Evolutionary conservation across 768 basidiomycete species (phyloP), one percentile per base, ranked within the genome.

Genomic region (Holtermanniella nyarrowii): DNA sequence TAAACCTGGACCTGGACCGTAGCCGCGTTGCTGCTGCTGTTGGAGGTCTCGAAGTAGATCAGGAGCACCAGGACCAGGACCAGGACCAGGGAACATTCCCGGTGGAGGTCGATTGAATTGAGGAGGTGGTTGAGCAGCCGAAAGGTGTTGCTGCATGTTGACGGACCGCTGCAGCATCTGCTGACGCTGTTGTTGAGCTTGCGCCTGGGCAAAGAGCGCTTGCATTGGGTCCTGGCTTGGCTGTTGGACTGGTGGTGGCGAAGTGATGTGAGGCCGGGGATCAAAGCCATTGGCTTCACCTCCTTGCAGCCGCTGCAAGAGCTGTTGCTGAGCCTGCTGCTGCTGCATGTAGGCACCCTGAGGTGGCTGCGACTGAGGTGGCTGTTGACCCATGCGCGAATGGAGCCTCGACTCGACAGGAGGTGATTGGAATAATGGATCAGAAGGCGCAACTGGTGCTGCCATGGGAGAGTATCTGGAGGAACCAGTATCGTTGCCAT

Each of bases 291-390:
- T n/a, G n/a, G n/a, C n/a, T n/a, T n/a, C n/a, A n/a, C n/a, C n/a
- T 7, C 42, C 55, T 42, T 56, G 53, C 10, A 52, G 18, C 37
- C 53, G 55, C 23, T 56, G 55, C 10, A 56, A 20, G 3, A 57
- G 48, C 3, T 56, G 11, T 46, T 46, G 56, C 45, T n/a, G 42
- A 42, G 16, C 37, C 20, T 18, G 44, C 18, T 40, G 41, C 48
- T 13, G 18, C 24, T 25, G 42, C 37, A 40, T 26, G n/a, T 5
- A 39, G 40, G 26, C 25, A 49, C 5, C 5, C 23, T 16, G 26
- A 48, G 24, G 26, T 13, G 18, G 47, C 47, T 16, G 27, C 26
- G 42, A 48, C 14, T 25, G 20, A 7, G 20, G 44, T 25, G 44
- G 44, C 13, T 7, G 10, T 16, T 7, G 10, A 7, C 10, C 10